These are phyloP conservation scores for Panicum miliaceum DNA, from an alignment of 176 grass and related monocot genomes.

Conservation along the genomic window DNA sequence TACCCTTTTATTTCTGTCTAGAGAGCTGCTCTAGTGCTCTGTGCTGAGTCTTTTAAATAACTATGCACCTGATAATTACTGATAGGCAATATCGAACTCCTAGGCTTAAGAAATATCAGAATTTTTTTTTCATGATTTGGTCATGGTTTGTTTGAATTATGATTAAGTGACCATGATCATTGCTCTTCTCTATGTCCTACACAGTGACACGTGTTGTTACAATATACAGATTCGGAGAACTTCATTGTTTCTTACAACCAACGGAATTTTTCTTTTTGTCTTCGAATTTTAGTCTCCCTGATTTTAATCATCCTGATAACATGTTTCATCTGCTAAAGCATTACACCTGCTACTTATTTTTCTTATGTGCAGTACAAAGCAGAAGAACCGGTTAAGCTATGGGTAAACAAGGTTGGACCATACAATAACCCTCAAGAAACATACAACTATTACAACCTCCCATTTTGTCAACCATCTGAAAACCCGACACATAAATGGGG, in stretches of 20 bases:
- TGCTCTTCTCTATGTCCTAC: not conserved
- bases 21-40: not conserved
- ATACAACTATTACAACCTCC: slow-evolving; percentile 98
- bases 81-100: not conserved
- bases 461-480: slow-evolving; percentile 89
- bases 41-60: not conserved
- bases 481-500: slow-evolving; percentile 94
- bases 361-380: slow-evolving; percentile 80
- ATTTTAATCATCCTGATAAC: slow-evolving; percentile 3
- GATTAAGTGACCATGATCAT: not conserved
- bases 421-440: slow-evolving; percentile 99
- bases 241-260: slow-evolving; percentile 2
- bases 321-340: slow-evolving; percentile 12
- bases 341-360: slow-evolving; percentile 25
- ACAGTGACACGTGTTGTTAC: not conserved
- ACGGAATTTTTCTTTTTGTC: not conserved
- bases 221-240: not conserved
- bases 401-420: slow-evolving; percentile 99
- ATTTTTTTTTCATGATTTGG: not conserved
- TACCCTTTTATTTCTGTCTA: not conserved
- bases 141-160: not conserved
- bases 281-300: not conserved
- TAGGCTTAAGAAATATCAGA: not conserved
- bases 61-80: not conserved
- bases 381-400: slow-evolving; percentile 76